Evolutionary conservation across 192 early-diverging fungal species (phyloP).

Genomic region (Umbelopsis isabellina): DNA sequence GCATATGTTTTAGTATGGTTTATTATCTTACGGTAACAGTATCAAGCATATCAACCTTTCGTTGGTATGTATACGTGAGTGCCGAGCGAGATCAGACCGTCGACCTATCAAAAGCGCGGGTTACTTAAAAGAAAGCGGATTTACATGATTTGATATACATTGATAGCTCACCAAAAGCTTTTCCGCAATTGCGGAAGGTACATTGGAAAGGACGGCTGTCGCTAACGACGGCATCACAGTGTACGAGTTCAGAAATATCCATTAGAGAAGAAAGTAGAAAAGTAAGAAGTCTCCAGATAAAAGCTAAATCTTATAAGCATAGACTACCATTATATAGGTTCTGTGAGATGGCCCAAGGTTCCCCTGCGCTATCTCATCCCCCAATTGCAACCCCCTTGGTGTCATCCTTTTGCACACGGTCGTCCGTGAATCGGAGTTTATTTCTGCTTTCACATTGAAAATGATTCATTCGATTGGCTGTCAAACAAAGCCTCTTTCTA

Average conservation of each 20-base stretch:
- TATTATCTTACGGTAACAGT: not conserved
- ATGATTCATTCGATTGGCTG: not conserved
- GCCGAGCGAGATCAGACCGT: slow-evolving; percentile 74
- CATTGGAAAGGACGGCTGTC: slow-evolving; percentile 62
- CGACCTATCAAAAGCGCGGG: slow-evolving; percentile 37
- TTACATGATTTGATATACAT: too few relatives aligned
- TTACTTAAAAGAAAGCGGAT: too few relatives aligned
- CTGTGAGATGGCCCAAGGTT: not conserved
- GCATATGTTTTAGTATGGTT: not conserved
- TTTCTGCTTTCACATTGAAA: not conserved
- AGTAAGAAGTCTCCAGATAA: not conserved
- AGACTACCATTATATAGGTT: not conserved
- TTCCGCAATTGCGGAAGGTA: slow-evolving; percentile 63
- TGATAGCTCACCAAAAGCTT: slow-evolving; percentile 55
- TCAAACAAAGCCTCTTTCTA: slow-evolving; percentile 9
- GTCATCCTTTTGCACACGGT: slow-evolving; percentile 20
- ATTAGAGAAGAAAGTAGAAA: slow-evolving; percentile 29
- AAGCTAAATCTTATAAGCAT: not conserved
- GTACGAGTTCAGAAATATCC: slow-evolving; percentile 66
- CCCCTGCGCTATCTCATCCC: slow-evolving; percentile 8
- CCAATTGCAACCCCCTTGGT: not conserved
- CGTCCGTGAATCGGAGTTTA: slow-evolving; percentile 18
- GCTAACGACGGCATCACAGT: slow-evolving; percentile 50
- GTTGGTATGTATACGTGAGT: slow-evolving; percentile 80
- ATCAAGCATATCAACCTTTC: slow-evolving; percentile 55